Conservation (phyloP, 176 grass and related monocot genomes). For the Thalia dealbata region DNA sequence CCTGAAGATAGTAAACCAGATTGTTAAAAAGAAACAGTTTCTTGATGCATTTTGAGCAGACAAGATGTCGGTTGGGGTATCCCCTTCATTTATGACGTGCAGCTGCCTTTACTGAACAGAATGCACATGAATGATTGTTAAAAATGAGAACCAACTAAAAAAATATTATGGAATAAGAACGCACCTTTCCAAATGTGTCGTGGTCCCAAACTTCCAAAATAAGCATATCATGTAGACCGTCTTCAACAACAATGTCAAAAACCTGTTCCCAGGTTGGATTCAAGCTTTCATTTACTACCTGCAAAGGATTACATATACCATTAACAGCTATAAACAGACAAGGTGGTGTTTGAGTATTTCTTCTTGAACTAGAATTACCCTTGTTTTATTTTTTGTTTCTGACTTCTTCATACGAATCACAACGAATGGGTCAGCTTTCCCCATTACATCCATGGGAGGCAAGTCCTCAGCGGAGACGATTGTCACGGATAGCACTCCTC, state of each 20-base stretch:
- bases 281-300: constrained; percentile 83
- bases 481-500: constrained; percentile 86
- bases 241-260: constrained; percentile 94
- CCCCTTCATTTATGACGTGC: not conserved
- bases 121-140: not conserved
- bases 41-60: not conserved
- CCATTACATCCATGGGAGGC: constrained; percentile 93
- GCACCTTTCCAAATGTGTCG: constrained; percentile 96
- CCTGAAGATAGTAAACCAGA: constrained; percentile 30
- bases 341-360: not conserved
- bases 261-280: constrained; percentile 96
- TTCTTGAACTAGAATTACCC: constrained; percentile 43
- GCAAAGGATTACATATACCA: constrained; percentile 25
- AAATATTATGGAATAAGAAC: not conserved
- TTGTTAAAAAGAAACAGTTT: constrained; percentile 1
- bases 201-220: constrained; percentile 97
- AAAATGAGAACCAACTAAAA: constrained; percentile 1
- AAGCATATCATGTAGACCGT: constrained; percentile 96
- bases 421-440: constrained; percentile 89
- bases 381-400: constrained; percentile 87
- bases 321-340: not conserved
- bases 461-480: constrained; percentile 90
- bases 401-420: constrained; percentile 75
- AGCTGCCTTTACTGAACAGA: not conserved
- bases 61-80: too few species aligned